Base-by-base conservation (phyloP, 257 asterid genomes). In the Cinchona pubescens region DNA sequence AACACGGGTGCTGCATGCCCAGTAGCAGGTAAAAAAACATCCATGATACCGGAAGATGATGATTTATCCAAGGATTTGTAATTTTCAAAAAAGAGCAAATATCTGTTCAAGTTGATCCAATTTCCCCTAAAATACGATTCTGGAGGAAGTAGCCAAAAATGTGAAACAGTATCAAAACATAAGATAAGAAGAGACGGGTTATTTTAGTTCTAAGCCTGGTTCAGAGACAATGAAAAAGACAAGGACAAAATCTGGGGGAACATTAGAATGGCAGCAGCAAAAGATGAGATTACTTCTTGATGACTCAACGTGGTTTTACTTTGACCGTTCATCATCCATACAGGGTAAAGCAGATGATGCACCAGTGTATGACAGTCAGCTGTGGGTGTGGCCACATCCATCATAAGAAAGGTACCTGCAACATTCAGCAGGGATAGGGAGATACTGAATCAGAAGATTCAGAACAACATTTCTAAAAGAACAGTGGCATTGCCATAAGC, bases 351-450 rank as follows among this genome's bases (percentile, higher is more conserved):
- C 21, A 83, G 74, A 60, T 83, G 86, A 38, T 82, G 76, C 25
- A 86, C 86, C 74, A 86, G 71, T 2, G 75, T 76, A 14, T 84
- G 83, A 77, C 90, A 86, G 65, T 86, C 85, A 70, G 90, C 85
- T 7, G 90, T 86, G 65, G 90, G 90, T 9, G 90, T 86, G 37
- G 90, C 90, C 48, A 84, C 90, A 80, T 86, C 90, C 90, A 86
- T 86, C 85, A 80, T 86, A 86, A n/a, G 88, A 75, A 34, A 86
- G 90, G 80, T 86, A 86, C 76, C 90, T 86, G 81, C 66, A 77
- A 65, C 49, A 35, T 49, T 71, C 75, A 79, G 70, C 69, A 69
- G 23, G 60, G 35, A 51, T 34, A 40, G 38, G 42, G 38, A 59
- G 62, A 63, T 29, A 42, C 14, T 19, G 21, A 37, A 25, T 38